A percentile compares a stretch with the other conserved stretches of the same genome.
Conservation (phyloP, 2,329 filamentous ascomycete species). For the Blastomyces percursus region DNA sequence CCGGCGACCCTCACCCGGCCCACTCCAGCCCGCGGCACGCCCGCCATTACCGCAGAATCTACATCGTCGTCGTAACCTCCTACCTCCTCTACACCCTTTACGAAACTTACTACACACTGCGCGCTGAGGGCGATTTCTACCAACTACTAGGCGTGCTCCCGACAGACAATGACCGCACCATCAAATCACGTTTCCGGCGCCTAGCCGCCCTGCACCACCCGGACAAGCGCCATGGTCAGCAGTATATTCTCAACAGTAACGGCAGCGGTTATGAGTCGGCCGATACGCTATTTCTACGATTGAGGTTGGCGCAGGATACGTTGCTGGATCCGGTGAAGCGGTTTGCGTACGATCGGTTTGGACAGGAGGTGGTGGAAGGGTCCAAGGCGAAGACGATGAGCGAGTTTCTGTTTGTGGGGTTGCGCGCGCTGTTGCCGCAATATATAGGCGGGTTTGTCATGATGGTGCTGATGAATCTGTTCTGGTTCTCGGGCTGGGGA, state of each 20-base stretch:
- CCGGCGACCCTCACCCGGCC: slow-evolving; percentile 64
- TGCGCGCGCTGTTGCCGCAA: slow-evolving; percentile 36
- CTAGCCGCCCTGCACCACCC: slow-evolving; percentile 63
- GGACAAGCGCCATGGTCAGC: slow-evolving; percentile 65
- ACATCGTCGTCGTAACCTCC: slow-evolving; percentile 66
- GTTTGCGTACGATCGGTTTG: slow-evolving; percentile 86
- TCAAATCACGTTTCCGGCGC: slow-evolving; percentile 77
- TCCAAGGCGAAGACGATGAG: slow-evolving; percentile 44
- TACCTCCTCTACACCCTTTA: slow-evolving; percentile 91
- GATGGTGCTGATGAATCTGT: slow-evolving; percentile 29
- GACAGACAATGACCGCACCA: slow-evolving; percentile 57
- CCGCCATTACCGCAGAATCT: slow-evolving; percentile 68
- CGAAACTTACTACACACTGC: slow-evolving; percentile 76
- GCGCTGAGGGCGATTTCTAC: slow-evolving; percentile 65
- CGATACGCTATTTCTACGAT: slow-evolving; percentile 60
- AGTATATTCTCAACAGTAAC: slow-evolving; percentile 27
- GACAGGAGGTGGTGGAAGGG: slow-evolving; percentile 59
- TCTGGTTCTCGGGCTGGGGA: slow-evolving; percentile 34
- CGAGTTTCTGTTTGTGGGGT: slow-evolving; percentile 61
- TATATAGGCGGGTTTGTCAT: slow-evolving; percentile 30
- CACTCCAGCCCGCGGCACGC: slow-evolving; percentile 58
- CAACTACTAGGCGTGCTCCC: slow-evolving; percentile 59
- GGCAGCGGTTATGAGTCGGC: slow-evolving; percentile 21
- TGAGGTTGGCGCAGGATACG: slow-evolving; percentile 75
- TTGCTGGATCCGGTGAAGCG: slow-evolving; percentile 63